Base-by-base conservation (phyloP, 495 filamentous ascomycete species). In the Podospora fimiseda region DNA sequence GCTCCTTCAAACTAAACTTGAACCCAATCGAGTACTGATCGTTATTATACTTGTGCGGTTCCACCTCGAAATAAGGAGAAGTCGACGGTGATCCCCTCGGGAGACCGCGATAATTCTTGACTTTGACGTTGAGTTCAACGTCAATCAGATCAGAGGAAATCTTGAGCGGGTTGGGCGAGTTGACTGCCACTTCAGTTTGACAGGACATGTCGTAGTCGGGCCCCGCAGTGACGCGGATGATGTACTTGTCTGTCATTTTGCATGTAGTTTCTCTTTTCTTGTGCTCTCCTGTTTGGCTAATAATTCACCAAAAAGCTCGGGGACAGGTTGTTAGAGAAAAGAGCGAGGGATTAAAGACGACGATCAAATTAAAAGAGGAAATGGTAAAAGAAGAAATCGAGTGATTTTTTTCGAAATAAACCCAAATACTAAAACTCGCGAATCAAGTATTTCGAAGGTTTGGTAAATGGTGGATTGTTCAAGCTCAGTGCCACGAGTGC, bases 21-120 rank as follows among this genome's bases (percentile, higher is more conserved):
- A 95, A 86, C 24, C 78, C 77, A 59, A 97, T 86, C 60, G 79
- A 84, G 71, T 96, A 96, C 57, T 85, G 83, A 67, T 96, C 90
- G 20, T 76, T 68, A 40, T 71, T 75, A 44, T 55, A 58, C n/a
- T 58, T 55, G 66, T 95, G 90, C 16, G 74, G 68, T 9, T 83
- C 77, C 18, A 80, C 69, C 21, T 76, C 69, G 76, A 98, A 96
- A 72, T 96, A 96, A 2, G 78, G 64, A 43, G 80, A 82, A 2
- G 82, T 81, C 2, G 57, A 51, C 0, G 84, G 82, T 15, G 85
- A 82, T 42, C 61, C 57, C 19, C 67, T 70, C 3, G 85, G 85
- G 51, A 85, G 72, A 22, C 84, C 85, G 42, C 62, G 55, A 65
- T 75, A 76, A 27, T 74, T 63, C 20, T 83, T 75, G 24, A 95